phyloP scores from a whole-genome alignment of 306 rosid genomes.

The Quillaja saponaria region DNA sequence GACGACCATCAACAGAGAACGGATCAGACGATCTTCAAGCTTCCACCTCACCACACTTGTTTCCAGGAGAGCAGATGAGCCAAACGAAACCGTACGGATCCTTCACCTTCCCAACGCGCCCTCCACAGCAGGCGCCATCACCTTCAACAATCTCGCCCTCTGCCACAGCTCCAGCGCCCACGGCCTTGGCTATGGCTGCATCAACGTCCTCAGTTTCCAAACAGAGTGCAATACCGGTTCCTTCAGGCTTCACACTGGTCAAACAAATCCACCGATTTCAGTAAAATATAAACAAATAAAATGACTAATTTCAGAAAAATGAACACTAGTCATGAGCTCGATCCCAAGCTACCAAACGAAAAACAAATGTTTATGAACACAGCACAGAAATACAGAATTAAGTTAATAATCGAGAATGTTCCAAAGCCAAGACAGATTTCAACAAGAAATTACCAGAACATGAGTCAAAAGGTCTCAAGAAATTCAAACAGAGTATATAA shows the following conservation, averaged over 20 bases:
- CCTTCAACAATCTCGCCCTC: conserved; percentile 51
- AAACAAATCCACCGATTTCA: no score
- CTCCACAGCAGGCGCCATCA: conserved; percentile 54
- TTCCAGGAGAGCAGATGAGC: conserved; percentile 38
- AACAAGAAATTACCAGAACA: neutral
- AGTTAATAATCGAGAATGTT: no score
- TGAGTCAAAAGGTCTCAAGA: neutral
- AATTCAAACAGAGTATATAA: neutral
- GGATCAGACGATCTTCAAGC: conserved; percentile 30
- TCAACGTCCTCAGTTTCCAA: conserved; percentile 60
- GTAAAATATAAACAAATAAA: no score
- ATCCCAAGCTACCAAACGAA: no score
- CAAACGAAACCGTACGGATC: conserved; percentile 75
- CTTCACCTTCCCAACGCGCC: conserved; percentile 62
- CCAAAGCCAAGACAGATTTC: no score
- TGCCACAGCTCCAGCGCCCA: conserved; percentile 51
- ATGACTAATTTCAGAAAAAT: no score
- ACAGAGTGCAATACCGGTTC: conserved; percentile 40
- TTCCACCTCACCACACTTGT: conserved; percentile 25
- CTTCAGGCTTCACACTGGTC: conserved; percentile 45
- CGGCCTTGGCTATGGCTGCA: conserved; percentile 55
- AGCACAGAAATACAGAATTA: no score
- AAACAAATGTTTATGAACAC: no score
- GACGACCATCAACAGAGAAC: no score
- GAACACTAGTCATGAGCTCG: no score